These are phyloP conservation scores for Paecilomyces sp. DNA, from an alignment of 2,329 filamentous ascomycete species.

Conservation along the genomic window DNA sequence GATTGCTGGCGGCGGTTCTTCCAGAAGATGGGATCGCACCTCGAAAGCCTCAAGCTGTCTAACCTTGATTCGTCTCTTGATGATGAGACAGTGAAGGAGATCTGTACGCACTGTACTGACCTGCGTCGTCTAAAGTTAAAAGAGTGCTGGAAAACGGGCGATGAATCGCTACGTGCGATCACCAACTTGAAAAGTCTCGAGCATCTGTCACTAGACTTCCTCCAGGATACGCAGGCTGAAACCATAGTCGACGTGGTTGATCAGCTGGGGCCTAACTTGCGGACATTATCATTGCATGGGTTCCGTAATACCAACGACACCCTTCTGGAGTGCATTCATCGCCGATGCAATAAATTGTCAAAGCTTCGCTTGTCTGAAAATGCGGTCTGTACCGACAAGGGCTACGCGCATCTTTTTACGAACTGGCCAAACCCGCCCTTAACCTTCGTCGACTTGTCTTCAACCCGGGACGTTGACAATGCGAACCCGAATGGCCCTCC, in stretches of 20 bases:
- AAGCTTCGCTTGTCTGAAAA: slow-evolving; percentile 82
- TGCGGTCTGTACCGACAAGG: slow-evolving; percentile 65
- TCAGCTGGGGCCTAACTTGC: slow-evolving; percentile 58
- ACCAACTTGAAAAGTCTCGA: slow-evolving; percentile 56
- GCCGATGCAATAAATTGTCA: slow-evolving; percentile 57
- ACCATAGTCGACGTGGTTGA: slow-evolving; percentile 56
- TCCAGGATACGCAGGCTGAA: slow-evolving; percentile 48
- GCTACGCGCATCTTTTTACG: slow-evolving; percentile 65
- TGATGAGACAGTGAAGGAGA: slow-evolving; percentile 58
- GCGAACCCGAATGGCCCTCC: slow-evolving; percentile 57
- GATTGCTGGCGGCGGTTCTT: slow-evolving; percentile 68
- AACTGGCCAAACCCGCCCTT: slow-evolving; percentile 70
- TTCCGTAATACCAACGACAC: slow-evolving; percentile 61
- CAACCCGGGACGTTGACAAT: slow-evolving; percentile 71
- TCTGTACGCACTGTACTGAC: slow-evolving; percentile 59
- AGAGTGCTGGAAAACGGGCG: slow-evolving; percentile 68
- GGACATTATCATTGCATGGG: slow-evolving; percentile 68
- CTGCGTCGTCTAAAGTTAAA: slow-evolving; percentile 72
- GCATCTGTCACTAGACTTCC: slow-evolving; percentile 67
- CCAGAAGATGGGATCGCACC: slow-evolving; percentile 53
- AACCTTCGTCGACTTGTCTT: slow-evolving; percentile 64
- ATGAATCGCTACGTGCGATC: slow-evolving; percentile 59
- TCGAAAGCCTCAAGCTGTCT: slow-evolving; percentile 69
- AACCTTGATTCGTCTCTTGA: slow-evolving; percentile 78
- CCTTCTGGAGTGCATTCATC: slow-evolving; percentile 64